Conservation (phyloP, 345 rosid species). For the Cochlearia excelsa region DNA sequence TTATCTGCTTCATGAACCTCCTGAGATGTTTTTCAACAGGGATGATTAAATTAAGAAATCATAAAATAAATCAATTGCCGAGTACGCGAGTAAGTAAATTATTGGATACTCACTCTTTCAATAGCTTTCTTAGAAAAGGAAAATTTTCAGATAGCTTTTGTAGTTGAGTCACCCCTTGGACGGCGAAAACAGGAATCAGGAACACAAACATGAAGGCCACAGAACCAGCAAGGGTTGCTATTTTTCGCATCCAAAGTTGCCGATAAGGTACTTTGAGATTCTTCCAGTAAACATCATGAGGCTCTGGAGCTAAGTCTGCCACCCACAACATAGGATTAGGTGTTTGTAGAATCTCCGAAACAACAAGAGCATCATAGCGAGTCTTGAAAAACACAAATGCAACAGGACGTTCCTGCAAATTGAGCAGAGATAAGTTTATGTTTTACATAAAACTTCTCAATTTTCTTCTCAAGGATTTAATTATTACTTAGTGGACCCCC, state of each 20-base stretch:
- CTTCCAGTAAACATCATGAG: conserved; percentile 88
- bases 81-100: conserved; percentile 5
- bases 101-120: conserved; percentile 52
- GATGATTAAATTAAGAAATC: neutral
- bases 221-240: conserved; percentile 60
- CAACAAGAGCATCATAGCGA: conserved; percentile 78
- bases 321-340: conserved; percentile 96
- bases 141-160: conserved; percentile 47
- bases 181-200: conserved; percentile 69
- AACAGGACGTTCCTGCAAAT: conserved; percentile 71
- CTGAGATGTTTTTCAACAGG: conserved; percentile 41
- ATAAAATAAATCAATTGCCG: conserved; percentile 11
- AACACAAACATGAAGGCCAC: conserved; percentile 69
- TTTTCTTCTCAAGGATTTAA: no score
- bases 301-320: conserved; percentile 85
- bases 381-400: conserved; percentile 94
- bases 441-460: no score
- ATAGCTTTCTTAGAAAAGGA: conserved; percentile 58
- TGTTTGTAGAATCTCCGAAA: conserved; percentile 78
- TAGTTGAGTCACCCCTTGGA: conserved; percentile 82
- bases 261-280: conserved; percentile 73
- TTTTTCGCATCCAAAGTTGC: conserved; percentile 85
- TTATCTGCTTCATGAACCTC: conserved; percentile 46
- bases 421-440: conserved; percentile 1
- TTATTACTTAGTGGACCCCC: no score